Base-by-base conservation (phyloP, 2,329 filamentous ascomycete species). In the Didymellaceae sp. region DNA sequence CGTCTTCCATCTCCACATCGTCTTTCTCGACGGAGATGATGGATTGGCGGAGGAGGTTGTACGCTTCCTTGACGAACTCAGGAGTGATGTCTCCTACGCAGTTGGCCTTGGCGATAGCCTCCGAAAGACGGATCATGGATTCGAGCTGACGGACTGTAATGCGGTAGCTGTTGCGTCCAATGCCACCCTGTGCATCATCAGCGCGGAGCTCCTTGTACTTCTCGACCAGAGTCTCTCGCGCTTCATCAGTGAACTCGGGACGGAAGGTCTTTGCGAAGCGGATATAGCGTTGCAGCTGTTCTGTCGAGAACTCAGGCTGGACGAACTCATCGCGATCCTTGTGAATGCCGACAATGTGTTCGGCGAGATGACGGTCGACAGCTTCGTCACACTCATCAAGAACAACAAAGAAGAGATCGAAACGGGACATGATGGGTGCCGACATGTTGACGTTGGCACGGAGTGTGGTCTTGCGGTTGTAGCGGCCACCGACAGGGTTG, bases 1-100 rank as follows among this genome's bases (percentile, higher is more conserved):
- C 84, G 5, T 92, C 91, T 44, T 96, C 91, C 54, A 99, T 87
- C 68, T 97, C 93, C 13, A 99, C 86, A 65, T 99, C 94, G 64
- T 99, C 94, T 68, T 97, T 94, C 75, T 99, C 94, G 20, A 99
- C 94, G 1, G 89, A 94, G 65, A 99, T 97, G 71, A 99, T 99
- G 73, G 89, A 94, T 75, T 97, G 92, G 32, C 91, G 82, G 10
- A 99, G 83, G 8, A 99, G 82, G 63, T 94, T 91, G 74, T 88
- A 97, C 0, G 93, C 94, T 75, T 99, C 94, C 31, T 88, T 83
- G 13, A 99, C 94, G 75, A 97, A 96, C 0, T 84, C 83, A 1
- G 89, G 82, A 0, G 86, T 86, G 54, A 99, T 89, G 57, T 97
- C 91, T 64, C 93, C 89, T 11, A 96, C 91, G 70, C 94, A 99